phyloP scores from a whole-genome alignment of 2,329 filamentous ascomycete species.

The Juglanconis juglandina region DNA sequence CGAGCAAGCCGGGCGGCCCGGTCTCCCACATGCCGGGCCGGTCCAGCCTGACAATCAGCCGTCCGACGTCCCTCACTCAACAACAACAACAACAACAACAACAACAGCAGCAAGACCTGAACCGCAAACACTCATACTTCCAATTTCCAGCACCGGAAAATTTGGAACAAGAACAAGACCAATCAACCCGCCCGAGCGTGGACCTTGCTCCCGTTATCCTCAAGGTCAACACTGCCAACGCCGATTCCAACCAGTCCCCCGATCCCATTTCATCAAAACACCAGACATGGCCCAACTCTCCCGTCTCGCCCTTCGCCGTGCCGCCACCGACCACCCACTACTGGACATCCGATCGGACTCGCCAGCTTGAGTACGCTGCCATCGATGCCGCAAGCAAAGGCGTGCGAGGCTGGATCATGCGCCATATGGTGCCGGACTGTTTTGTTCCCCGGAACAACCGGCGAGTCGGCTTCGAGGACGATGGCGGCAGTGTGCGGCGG shows the following conservation, averaged over 20 bases:
- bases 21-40: slow-evolving; percentile 23
- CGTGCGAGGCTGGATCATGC: slow-evolving; percentile 57
- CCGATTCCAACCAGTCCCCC: slow-evolving; percentile 21
- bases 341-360: slow-evolving; percentile 63
- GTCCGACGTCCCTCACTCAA: slow-evolving; percentile 23
- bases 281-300: slow-evolving; percentile 17
- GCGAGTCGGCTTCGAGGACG: slow-evolving; percentile 57
- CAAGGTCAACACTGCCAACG: slow-evolving; percentile 16
- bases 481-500: slow-evolving; percentile 59
- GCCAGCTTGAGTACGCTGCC: slow-evolving; percentile 62
- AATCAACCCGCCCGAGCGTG: background rate
- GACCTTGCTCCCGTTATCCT: slow-evolving; percentile 14
- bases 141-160: slow-evolving; percentile 24
- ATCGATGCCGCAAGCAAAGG: slow-evolving; percentile 61
- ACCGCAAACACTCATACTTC: slow-evolving; percentile 40
- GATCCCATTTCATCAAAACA: slow-evolving; percentile 22
- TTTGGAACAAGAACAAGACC: slow-evolving; percentile 11
- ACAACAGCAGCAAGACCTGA: slow-evolving; percentile 20
- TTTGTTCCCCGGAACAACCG: slow-evolving; percentile 50
- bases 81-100: slow-evolving; percentile 23
- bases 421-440: slow-evolving; percentile 58
- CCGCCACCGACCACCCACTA: slow-evolving; percentile 62
- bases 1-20: slow-evolving; percentile 28
- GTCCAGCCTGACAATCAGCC: slow-evolving; percentile 23
- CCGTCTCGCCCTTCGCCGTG: slow-evolving; percentile 31